Conservation (phyloP, 2,329 filamentous ascomycete genomes). For the Neopestalotiopsis rosae region DNA sequence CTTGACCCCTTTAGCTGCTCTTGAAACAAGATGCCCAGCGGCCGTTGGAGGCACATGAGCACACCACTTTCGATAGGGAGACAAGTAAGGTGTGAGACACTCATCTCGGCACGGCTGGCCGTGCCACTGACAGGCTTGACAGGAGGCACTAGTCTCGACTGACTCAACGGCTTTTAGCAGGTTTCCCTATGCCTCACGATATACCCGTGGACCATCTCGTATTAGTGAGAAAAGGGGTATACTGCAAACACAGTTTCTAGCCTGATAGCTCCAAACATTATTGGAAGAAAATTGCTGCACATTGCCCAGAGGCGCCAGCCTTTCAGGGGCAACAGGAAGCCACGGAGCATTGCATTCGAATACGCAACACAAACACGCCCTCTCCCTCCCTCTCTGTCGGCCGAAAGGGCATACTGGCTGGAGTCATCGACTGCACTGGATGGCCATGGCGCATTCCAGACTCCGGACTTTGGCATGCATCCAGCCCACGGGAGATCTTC, state of each 20-base stretch:
- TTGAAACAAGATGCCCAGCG: background rate
- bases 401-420: background rate
- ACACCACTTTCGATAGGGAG: background rate
- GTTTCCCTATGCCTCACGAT: background rate
- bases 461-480: background rate
- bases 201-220: background rate
- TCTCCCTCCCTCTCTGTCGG: too few relatives aligned
- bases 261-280: background rate
- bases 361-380: background rate
- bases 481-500: background rate
- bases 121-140: background rate
- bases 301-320: background rate
- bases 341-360: background rate
- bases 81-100: slow-evolving; percentile 10
- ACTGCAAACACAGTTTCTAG: background rate
- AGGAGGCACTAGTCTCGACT: slow-evolving; percentile 1
- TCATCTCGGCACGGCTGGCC: slow-evolving; percentile 11
- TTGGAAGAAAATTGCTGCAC: background rate
- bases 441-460: background rate
- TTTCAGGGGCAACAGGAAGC: background rate
- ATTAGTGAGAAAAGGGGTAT: background rate
- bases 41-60: slow-evolving; percentile 2
- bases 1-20: background rate
- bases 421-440: background rate
- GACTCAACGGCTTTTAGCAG: background rate